Conservation (phyloP, 768 basidiomycete species). For the Tricholoma flavovirens region DNA sequence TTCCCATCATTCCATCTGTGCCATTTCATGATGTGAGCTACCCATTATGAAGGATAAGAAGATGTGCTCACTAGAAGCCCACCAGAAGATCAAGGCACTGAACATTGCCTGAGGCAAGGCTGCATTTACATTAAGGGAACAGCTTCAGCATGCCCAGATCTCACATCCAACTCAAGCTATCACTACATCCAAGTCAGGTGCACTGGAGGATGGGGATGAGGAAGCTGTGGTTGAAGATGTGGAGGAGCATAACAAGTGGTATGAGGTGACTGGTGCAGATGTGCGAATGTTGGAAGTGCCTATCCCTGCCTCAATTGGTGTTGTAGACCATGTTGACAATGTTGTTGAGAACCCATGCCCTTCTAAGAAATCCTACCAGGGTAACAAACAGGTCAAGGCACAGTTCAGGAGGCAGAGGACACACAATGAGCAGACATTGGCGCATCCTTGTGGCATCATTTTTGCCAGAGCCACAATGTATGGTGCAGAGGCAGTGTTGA, state of each 20-base stretch:
- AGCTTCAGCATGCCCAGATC: not conserved
- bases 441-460: slow-evolving; percentile 24
- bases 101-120: not conserved
- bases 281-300: not conserved
- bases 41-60: not conserved
- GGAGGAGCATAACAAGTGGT: not conserved
- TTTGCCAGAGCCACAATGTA: slow-evolving; percentile 21
- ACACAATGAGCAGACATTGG: slow-evolving; percentile 25
- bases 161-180: not conserved
- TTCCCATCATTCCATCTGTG: slow-evolving; percentile 3
- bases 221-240: not conserved
- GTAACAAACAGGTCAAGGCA: slow-evolving; percentile 18
- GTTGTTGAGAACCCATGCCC: not conserved
- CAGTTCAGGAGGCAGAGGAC: slow-evolving; percentile 23
- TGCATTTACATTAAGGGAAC: not conserved
- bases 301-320: not conserved
- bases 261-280: not conserved
- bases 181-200: not conserved
- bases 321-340: not conserved
- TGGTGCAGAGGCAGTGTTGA: slow-evolving; percentile 20
- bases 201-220: not conserved
- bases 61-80: not conserved
- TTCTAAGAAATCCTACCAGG: slow-evolving; percentile 6
- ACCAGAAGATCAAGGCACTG: not conserved
- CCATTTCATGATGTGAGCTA: not conserved